These are phyloP conservation scores for Petunia hybrid DNA, from an alignment of 305 asterid species.

Conservation along the genomic window DNA sequence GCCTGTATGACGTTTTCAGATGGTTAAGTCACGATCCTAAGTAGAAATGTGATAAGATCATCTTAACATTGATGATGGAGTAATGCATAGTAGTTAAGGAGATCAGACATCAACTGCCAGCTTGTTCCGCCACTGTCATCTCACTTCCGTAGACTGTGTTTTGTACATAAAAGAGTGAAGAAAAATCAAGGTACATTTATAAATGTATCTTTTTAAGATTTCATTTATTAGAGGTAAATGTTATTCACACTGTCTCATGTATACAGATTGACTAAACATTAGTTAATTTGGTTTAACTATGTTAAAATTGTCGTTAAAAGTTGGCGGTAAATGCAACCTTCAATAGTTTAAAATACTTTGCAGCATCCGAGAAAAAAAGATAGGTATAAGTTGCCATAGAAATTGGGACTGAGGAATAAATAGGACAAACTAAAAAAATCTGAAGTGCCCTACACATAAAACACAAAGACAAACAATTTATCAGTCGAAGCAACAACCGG, in stretches of 20 bases:
- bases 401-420: not conserved
- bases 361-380: not conserved
- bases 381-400: not conserved
- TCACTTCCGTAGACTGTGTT: not conserved
- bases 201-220: not conserved
- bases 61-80: not conserved
- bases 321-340: not conserved
- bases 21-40: not conserved
- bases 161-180: constrained; percentile 8
- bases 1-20: not conserved
- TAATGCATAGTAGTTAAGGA: not conserved
- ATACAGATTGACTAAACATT: not conserved
- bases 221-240: not conserved
- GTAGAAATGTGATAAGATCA: constrained; percentile 1
- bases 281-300: not conserved
- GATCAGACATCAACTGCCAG: not conserved
- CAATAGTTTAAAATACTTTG: not conserved
- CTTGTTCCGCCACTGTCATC: not conserved
- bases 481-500: no score
- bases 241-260: constrained; percentile 2
- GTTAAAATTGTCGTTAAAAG: not conserved
- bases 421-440: not conserved
- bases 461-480: not conserved
- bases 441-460: not conserved
- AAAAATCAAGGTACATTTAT: not conserved